Evolutionary conservation across 345 rosid genomes (phyloP), one percentile per base, ranked within the genome.

Genomic region (Litchi chinensis): DNA sequence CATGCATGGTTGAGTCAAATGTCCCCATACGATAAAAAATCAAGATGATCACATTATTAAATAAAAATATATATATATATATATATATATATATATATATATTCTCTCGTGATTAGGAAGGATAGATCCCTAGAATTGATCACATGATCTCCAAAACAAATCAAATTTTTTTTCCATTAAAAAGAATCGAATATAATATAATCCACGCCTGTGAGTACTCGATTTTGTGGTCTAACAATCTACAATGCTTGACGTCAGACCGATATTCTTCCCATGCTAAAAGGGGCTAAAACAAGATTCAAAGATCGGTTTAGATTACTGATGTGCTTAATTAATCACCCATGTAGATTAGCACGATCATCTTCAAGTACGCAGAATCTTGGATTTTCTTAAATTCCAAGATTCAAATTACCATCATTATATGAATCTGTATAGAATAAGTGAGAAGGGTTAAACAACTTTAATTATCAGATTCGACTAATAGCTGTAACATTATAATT

Each of bases 1-100:
- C 65, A 50, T 70, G 57, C 43, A 16, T 46, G 73, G 40, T 3
- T 54, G 41, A 73, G 75, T 32, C 79, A 70, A 70, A 24, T 71
- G 39, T 7, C 46, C 39, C n/a, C 64, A 69, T 11, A 13, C 6
- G 56, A 65, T 64, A 0, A 32, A 19, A 44, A 26, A 16, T 15
- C 10, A 11, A 15, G 9, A 46, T 44, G 11, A 60, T 60, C 12
- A n/a, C 13, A 57, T 19, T 68, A 19, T 0, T 24, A 32, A 8
- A n/a, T n/a, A n/a, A n/a, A n/a, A n/a, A n/a, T n/a, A n/a, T n/a
- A n/a, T n/a, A n/a, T n/a, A n/a, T n/a, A n/a, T n/a, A n/a, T n/a
- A n/a, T n/a, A n/a, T n/a, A n/a, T n/a, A n/a, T n/a, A n/a, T n/a
- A n/a, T n/a, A n/a, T n/a, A n/a, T n/a, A n/a, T n/a, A n/a, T n/a